phyloP scores from a whole-genome alignment of 768 basidiomycete species.

The Tricholoma hemisulphureum region DNA sequence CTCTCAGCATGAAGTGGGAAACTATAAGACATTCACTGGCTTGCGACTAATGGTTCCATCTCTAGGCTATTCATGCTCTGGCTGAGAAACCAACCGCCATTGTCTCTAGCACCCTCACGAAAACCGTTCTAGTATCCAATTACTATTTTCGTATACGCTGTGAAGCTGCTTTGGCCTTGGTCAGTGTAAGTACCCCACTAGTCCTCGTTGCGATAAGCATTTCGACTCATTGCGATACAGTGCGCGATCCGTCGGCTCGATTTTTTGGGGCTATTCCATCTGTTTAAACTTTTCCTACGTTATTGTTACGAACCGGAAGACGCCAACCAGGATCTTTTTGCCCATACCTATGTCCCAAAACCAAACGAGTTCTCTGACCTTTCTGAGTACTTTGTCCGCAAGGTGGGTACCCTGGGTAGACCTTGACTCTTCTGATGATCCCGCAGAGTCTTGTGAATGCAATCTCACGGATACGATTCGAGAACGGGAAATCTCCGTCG shows the following conservation, averaged over 20 bases:
- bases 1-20: neutral
- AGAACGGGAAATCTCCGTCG: constrained; percentile 80
- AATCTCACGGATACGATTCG: constrained; percentile 83
- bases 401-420: constrained; percentile 48
- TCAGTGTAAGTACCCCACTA: constrained; percentile 54
- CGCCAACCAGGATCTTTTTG: constrained; percentile 76
- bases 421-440: neutral
- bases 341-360: constrained; percentile 87
- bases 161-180: constrained; percentile 86
- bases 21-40: neutral
- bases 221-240: constrained; percentile 38
- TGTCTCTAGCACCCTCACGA: constrained; percentile 88
- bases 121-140: constrained; percentile 90
- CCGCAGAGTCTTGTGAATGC: constrained; percentile 73
- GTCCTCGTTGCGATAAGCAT: constrained; percentile 5
- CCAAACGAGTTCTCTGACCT: constrained; percentile 94
- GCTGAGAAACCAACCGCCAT: constrained; percentile 78
- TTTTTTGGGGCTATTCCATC: constrained; percentile 89
- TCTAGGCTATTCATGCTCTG: constrained; percentile 89
- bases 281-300: constrained; percentile 91
- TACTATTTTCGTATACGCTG: constrained; percentile 96
- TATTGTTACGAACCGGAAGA: constrained; percentile 91
- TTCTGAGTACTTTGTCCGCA: constrained; percentile 91
- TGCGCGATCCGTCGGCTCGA: constrained; percentile 82
- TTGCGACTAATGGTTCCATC: neutral